A percentile compares a stretch with the other conserved stretches of the same genome.
Evolutionary conservation across 2,329 filamentous ascomycete species (phyloP).

Genomic region (Cladophialophora carrionii): DNA sequence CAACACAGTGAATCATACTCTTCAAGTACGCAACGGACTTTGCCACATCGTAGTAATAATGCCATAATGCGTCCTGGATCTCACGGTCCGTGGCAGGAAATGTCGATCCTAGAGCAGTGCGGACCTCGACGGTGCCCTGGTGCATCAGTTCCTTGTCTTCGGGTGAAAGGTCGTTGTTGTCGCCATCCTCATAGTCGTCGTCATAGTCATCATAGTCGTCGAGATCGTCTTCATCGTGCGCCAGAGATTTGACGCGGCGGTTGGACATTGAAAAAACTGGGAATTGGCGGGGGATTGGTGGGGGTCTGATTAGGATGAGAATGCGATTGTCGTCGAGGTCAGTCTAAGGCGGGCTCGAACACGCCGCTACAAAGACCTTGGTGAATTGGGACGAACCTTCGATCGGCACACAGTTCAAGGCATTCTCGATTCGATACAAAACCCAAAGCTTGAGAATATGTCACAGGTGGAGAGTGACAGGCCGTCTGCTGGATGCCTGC

Average conservation of each 20-base stretch:
- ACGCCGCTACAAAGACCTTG: not conserved
- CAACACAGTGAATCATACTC: slow-evolving; percentile 51
- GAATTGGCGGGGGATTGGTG: not conserved
- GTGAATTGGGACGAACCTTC: not conserved
- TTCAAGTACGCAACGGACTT: slow-evolving; percentile 82
- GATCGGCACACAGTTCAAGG: not conserved
- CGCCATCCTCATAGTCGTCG: slow-evolving; percentile 33
- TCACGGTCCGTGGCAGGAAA: slow-evolving; percentile 68
- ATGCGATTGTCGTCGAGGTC: not conserved
- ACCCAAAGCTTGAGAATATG: not conserved
- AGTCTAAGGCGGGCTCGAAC: not conserved
- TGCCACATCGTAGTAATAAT: slow-evolving; percentile 92
- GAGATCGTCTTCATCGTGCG: slow-evolving; percentile 47
- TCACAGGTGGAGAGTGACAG: not conserved
- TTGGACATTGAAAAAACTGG: slow-evolving; percentile 47
- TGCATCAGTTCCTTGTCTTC: slow-evolving; percentile 62
- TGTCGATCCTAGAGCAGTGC: slow-evolving; percentile 65
- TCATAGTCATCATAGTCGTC: slow-evolving; percentile 46
- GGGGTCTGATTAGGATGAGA: not conserved
- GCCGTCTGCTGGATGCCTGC: not conserved
- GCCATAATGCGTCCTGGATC: slow-evolving; percentile 88
- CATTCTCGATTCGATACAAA: not conserved
- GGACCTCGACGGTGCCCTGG: slow-evolving; percentile 68
- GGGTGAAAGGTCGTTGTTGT: slow-evolving; percentile 43
- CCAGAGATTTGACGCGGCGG: slow-evolving; percentile 51